Evolutionary conservation across 208 protist species (phyloP), one percentile per base, ranked within the genome.

Genomic region (Leishmania turanica): DNA sequence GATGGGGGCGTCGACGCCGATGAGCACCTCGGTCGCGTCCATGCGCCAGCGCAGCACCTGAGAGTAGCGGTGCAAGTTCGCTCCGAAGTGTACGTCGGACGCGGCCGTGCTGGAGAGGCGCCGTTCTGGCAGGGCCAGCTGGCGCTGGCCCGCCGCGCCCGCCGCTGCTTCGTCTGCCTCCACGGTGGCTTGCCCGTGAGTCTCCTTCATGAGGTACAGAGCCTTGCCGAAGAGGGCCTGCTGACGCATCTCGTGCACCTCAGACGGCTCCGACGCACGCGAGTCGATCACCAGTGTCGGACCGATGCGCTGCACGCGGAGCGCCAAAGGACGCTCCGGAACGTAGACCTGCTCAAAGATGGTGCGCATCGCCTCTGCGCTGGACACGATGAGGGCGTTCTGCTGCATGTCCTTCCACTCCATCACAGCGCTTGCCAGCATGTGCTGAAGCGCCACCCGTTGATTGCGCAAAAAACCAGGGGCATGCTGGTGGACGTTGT

Each of bases 1-100:
- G 75, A 97, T 84, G 6, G 95, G 95, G 1, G 91, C 92, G 81
- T 97, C 95, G 58, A 94, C 86, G 70, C 95, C 95, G 47, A 97
- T 89, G 31, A 96, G 78, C 62, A 95, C 87, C 85, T 94, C 91
- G 77, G 93, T 89, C 42, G 77, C 31, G 71, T 91, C 92, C 75
- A 96, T 95, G 54, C 92, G 90, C 90, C 91, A 96, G 24, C 85
- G 87, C 53, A 96, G 84, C 65, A 92, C 85, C 56, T 96, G 88
- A 24, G 90, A 91, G 77, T 92, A 96, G 31, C 90, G 87, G 75
- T 86, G 82, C 47, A 81, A 68, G 49, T 68, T 78, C 73, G 47
- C 78, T 31, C 82, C 82, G n/a, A 76, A 79, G 53, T 70, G 71
- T 6, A 56, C 49, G 45, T 81, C 71, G 49, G 82, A 85, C 3